Evolutionary conservation across 495 filamentous ascomycete species (phyloP).

Genomic region (Tuber indicum): DNA sequence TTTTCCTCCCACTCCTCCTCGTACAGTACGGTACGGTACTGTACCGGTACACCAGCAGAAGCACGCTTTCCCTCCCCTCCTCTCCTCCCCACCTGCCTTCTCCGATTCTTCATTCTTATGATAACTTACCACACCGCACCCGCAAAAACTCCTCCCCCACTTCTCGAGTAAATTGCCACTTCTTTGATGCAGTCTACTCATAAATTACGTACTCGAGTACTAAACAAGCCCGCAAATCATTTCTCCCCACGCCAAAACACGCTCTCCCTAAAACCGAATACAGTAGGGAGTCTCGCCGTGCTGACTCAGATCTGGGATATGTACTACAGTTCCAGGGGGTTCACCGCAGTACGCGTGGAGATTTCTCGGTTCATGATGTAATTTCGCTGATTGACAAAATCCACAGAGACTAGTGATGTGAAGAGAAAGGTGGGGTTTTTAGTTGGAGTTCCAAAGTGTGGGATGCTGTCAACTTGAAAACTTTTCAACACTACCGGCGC

Average conservation of each 20-base stretch:
- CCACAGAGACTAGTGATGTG: not conserved
- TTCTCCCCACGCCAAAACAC: not conserved
- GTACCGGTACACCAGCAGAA: not conserved
- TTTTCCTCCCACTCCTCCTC: not conserved
- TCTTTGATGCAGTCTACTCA: not conserved
- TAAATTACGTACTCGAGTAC: not conserved
- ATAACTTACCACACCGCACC: not conserved
- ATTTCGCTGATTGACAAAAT: not conserved
- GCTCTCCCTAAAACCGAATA: not conserved
- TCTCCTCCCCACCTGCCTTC: not conserved
- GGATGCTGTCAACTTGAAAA: not conserved
- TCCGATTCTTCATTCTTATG: not conserved
- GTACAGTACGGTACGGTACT: not conserved
- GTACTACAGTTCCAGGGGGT: not conserved
- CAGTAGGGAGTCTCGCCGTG: not conserved
- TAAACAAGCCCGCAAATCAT: not conserved
- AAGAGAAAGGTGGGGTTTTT: not conserved
- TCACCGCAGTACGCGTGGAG: not conserved
- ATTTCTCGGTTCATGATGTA: not conserved
- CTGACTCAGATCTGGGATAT: not conserved
- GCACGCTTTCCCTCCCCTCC: not conserved
- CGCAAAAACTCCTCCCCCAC: not conserved
- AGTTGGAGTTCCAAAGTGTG: not conserved
- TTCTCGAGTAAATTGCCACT: not conserved
- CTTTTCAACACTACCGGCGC: not conserved